Conservation (phyloP, 108 stramenopile genomes). For the Parmales sp. region DNA sequence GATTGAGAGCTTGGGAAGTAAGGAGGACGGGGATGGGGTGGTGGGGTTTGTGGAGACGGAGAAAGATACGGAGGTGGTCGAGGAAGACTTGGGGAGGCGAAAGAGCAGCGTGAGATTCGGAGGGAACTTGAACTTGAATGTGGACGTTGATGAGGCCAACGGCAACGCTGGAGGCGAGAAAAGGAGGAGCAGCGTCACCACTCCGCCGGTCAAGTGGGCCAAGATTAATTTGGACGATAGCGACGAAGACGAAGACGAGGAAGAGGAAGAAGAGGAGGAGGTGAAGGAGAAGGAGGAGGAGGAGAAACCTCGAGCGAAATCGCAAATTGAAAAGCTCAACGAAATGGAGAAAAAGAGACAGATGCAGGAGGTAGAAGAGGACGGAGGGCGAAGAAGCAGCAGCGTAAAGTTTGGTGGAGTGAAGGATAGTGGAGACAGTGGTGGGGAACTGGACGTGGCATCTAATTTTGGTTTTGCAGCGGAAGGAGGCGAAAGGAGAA, state of each 20-base stretch:
- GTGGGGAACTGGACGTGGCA: no score
- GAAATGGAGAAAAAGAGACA: not conserved
- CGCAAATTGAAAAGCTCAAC: not conserved
- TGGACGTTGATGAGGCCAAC: not conserved
- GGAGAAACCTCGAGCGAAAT: no score
- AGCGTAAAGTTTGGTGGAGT: no score
- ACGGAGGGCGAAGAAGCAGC: not conserved
- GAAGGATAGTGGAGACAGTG: no score
- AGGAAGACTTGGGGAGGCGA: slow-evolving; percentile 6
- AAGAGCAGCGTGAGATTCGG: no score
- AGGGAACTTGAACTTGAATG: not conserved
- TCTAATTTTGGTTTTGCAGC: no score
- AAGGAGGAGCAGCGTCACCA: not conserved
- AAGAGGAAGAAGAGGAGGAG: not conserved
- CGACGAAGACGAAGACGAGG: slow-evolving; percentile 2
- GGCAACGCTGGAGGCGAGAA: not conserved
- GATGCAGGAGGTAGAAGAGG: not conserved
- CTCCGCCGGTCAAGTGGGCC: not conserved
- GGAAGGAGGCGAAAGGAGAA: no score
- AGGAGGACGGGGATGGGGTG: not conserved
- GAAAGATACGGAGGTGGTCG: not conserved
- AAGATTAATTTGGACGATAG: slow-evolving; percentile 3
- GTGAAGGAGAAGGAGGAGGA: not conserved
- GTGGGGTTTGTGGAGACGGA: no score
- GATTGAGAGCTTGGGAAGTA: not conserved